Conservation (phyloP, 2,329 filamentous ascomycete species). For the Graphiopsis chlorocephala region DNA sequence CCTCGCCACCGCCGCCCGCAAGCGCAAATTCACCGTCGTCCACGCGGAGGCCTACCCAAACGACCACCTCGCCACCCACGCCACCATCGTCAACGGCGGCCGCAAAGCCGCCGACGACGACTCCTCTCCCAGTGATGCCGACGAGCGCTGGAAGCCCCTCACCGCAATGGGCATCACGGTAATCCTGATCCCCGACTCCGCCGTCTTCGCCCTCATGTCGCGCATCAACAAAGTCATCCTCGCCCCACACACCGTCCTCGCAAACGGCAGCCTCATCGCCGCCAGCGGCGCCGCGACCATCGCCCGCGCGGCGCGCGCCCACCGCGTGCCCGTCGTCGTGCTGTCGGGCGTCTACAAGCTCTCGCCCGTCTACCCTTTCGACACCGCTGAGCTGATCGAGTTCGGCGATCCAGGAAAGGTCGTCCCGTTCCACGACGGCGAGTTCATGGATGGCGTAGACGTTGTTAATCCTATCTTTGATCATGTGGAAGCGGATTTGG, state of each 20-base stretch:
- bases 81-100: conserved; percentile 56
- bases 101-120: conserved; percentile 43
- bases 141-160: conserved; percentile 71
- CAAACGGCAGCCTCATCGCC: conserved; percentile 81
- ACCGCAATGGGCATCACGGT: conserved; percentile 75
- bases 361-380: conserved; percentile 82
- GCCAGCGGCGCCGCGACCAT: conserved; percentile 81
- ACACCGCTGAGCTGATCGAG: conserved; percentile 78
- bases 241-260: conserved; percentile 76
- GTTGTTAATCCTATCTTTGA: conserved; percentile 79
- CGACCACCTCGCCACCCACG: conserved; percentile 63
- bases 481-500: conserved; percentile 71
- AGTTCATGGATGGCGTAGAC: conserved; percentile 73
- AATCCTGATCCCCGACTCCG: conserved; percentile 78
- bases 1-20: conserved; percentile 78
- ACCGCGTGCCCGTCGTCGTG: conserved; percentile 81
- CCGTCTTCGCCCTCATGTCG: conserved; percentile 90
- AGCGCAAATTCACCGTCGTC: conserved; percentile 88
- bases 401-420: conserved; percentile 78
- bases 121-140: conserved; percentile 34
- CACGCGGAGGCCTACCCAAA: conserved; percentile 73
- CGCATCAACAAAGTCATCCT: conserved; percentile 93
- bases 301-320: conserved; percentile 77
- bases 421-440: conserved; percentile 74
- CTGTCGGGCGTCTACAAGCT: conserved; percentile 92